A percentile compares a stretch with the other conserved stretches of the same genome.
phyloP scores from a whole-genome alignment of 176 grass and related monocot species.

The Musa beccarii region DNA sequence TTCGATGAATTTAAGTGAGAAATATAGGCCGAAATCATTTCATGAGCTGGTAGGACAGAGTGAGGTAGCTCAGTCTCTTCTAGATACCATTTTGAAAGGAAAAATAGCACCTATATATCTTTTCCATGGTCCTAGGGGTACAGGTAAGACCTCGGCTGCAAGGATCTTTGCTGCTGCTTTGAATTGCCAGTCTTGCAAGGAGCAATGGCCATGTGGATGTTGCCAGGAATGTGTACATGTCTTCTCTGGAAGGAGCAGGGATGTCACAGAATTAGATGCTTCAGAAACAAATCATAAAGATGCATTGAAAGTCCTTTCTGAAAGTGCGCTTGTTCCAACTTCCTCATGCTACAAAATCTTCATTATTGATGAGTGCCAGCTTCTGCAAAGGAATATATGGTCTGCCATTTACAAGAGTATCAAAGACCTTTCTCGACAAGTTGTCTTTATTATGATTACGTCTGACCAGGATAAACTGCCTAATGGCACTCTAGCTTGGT shows the following conservation, averaged over 20 bases:
- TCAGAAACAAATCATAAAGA: constrained; percentile 59
- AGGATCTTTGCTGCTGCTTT: constrained; percentile 59
- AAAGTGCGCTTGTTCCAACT: constrained; percentile 43
- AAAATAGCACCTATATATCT: constrained; percentile 66
- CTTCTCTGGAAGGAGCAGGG: constrained; percentile 46
- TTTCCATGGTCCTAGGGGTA: constrained; percentile 66
- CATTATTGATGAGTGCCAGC: constrained; percentile 73
- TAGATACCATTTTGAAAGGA: constrained; percentile 35
- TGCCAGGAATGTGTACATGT: constrained; percentile 58
- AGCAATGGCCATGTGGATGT: constrained; percentile 45
- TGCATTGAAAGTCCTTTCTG: constrained; percentile 43
- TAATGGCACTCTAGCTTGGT: constrained; percentile 41
- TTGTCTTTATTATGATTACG: constrained; percentile 86
- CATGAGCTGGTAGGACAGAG: constrained; percentile 57
- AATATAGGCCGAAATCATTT: constrained; percentile 64
- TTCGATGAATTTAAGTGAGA: constrained; percentile 51
- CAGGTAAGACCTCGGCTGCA: constrained; percentile 63
- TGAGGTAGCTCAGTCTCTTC: constrained; percentile 55
- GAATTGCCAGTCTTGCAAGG: constrained; percentile 55
- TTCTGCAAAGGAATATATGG: constrained; percentile 68
- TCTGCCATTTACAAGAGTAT: constrained; percentile 56
- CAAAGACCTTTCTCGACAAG: constrained; percentile 51
- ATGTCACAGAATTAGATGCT: constrained; percentile 66
- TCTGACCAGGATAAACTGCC: constrained; percentile 71
- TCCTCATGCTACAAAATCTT: constrained; percentile 62